These are phyloP conservation scores for Aspergillus diversus DNA, from an alignment of 495 filamentous ascomycete species.

Conservation along the genomic window DNA sequence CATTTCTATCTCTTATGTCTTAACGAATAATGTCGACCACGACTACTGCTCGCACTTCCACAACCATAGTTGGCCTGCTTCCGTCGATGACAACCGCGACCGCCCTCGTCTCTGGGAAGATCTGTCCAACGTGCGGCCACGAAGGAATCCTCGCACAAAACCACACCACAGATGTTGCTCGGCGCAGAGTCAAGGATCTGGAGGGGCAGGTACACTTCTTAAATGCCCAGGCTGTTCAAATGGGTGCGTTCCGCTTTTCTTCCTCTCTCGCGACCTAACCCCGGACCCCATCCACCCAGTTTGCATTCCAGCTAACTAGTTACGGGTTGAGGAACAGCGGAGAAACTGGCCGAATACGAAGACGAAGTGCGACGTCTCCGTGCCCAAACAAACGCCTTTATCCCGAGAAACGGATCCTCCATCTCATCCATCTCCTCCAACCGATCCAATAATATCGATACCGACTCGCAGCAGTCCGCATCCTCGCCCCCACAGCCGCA, in stretches of 20 bases:
- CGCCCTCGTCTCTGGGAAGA: slow-evolving; percentile 34
- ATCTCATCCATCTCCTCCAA: slow-evolving; percentile 38
- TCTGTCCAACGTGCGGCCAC: slow-evolving; percentile 55
- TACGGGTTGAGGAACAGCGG: slow-evolving; percentile 41
- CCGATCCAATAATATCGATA: slow-evolving; percentile 27
- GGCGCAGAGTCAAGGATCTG: slow-evolving; percentile 75
- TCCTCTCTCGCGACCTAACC: neutral
- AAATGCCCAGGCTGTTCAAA: slow-evolving; percentile 75
- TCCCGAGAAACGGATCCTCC: slow-evolving; percentile 35
- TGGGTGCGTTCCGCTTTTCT: slow-evolving; percentile 54
- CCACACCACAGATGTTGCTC: slow-evolving; percentile 54
- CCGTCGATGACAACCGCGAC: slow-evolving; percentile 37
- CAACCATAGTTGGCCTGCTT: slow-evolving; percentile 39
- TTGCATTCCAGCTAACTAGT: slow-evolving; percentile 15
- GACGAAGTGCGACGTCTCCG: slow-evolving; percentile 77
- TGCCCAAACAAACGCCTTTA: slow-evolving; percentile 40
- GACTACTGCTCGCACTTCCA: slow-evolving; percentile 39
- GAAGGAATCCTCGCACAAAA: slow-evolving; percentile 35
- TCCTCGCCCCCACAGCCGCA: slow-evolving; percentile 9
- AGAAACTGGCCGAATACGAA: slow-evolving; percentile 94
- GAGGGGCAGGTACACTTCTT: slow-evolving; percentile 75
- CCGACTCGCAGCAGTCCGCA: slow-evolving; percentile 1
- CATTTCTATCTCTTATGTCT: slow-evolving; percentile 2
- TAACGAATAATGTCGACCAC: slow-evolving; percentile 29
- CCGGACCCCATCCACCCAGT: neutral